Base-by-base conservation (phyloP, 495 filamentous ascomycete genomes). In the Lophiotrema nucula region DNA sequence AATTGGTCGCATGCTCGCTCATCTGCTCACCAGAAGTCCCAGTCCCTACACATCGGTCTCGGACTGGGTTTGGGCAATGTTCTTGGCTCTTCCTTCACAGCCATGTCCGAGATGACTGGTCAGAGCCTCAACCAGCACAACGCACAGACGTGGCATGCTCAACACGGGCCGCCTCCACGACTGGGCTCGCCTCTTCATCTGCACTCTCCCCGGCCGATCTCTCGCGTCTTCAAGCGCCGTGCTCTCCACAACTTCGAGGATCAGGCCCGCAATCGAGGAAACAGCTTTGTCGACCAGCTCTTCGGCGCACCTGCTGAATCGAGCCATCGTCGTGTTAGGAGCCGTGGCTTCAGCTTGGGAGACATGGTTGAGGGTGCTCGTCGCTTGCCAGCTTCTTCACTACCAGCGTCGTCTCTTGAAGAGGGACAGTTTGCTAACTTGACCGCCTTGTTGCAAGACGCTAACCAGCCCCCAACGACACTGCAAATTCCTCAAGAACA, bases 331-430 rank as follows among this genome's bases (percentile, higher is more conserved):
- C 76, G 74, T 16, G 72, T 79, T 23, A 76, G 74, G 21, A 76
- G 77, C 31, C 75, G 86, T 5, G 84, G 83, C 6, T 88, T 86
- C 46, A 83, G 81, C 22, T 77, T 85, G 31, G 71, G 79, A n/a
- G 83, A 77, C 24, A 68, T 71, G 50, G 56, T 60, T 18, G 69
- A 68, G 39, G 68, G 67, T 12, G 70, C 69, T 25, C 61, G 71
- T 28, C 66, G 62, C 16, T 67, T 73, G 0, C 60, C 70, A 19
- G 16, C 38, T 0, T 66, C 49, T 12, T 35, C 31, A 15, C 31
- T 15, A 15, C 35, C 70, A 46, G 53, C 50, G 1, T 59, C 67
- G 18, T 67, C 70, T 12, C 18, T 66, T 11, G 48, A 53, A 23
- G 37, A 49, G 26, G 47, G 41, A 23, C 54, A 39, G n/a, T 60